These are phyloP conservation scores for Rhodotorula mucilaginosa DNA, from an alignment of 1,284 basidiomycete genomes.

Conservation along the genomic window DNA sequence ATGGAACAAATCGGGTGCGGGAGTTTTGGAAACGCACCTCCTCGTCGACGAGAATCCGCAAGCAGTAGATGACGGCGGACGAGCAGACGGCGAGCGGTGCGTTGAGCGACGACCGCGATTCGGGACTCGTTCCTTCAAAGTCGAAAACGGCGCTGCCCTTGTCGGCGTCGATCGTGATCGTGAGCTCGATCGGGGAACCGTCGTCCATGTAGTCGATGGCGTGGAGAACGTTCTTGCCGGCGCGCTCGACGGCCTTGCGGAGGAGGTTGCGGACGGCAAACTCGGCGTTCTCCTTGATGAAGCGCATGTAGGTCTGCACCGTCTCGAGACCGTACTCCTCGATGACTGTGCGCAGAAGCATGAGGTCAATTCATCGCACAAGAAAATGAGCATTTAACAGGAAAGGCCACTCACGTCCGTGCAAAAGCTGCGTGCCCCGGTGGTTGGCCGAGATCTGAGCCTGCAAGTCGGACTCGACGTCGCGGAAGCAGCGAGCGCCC, in stretches of 20 bases:
- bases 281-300: constrained; percentile 88
- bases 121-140: constrained; percentile 63
- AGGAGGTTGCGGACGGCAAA: constrained; percentile 79
- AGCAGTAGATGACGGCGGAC: constrained; percentile 89
- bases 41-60: constrained; percentile 85
- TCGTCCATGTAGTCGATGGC: constrained; percentile 67
- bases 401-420: constrained; percentile 48
- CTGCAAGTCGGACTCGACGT: constrained; percentile 90
- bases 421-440: constrained; percentile 55
- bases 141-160: constrained; percentile 81
- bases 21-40: constrained; percentile 51
- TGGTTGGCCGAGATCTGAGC: constrained; percentile 98
- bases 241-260: constrained; percentile 64
- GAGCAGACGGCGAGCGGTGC: constrained; percentile 71
- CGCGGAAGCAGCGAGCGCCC: constrained; percentile 56
- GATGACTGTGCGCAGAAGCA: constrained; percentile 58
- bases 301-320: constrained; percentile 88
- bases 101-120: constrained; percentile 65
- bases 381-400: no score
- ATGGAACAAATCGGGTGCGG: no score
- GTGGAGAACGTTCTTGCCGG: constrained; percentile 57
- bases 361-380: no score
- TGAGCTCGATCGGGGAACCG: constrained; percentile 77
- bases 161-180: constrained; percentile 72
- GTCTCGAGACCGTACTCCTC: constrained; percentile 79